Base-by-base conservation (phyloP, 345 rosid genomes). In the Lepidium didymum region DNA sequence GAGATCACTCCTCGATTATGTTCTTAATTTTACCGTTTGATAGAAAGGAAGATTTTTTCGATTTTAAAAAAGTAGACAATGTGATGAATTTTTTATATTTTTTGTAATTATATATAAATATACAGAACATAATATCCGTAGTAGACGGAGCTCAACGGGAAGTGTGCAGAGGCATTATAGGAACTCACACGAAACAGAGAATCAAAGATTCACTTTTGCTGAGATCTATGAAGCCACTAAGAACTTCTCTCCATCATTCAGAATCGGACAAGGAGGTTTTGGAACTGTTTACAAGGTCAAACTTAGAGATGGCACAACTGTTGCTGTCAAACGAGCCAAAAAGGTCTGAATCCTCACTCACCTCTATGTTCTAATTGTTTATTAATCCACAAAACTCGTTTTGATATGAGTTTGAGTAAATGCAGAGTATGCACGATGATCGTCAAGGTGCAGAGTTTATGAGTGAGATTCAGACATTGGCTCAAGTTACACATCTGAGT, bases 261-360 rank as follows among this genome's bases (percentile, higher is more conserved):
- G 87, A 81, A 80, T 93, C 60, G 98, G 98, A 43, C 96, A 90
- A 64, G 98, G 97, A 13, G 77, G 78, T 27, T 93, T 86, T 36
- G 97, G 98, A 4, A 88, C 97, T 7, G 98, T 93, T 35, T 93
- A 90, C 75, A 90, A 84, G 79, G 98, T 92, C 10, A 85, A 69
- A 50, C 88, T 93, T 11, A 67, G 75, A 34, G 96, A 90, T 81
- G 98, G 98, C 71, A 81, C 84, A 0, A 25, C 76, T 15, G 84
- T 93, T 8, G 98, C 98, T 0, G 68, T 90, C 67, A 93, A 93
- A 74, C 94, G 98, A 0, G 97, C 97, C 50, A 90, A 88, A 72
- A 93, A 82, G 96, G 98, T 90, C 31, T 56, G 5, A n/a, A 34
- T 55, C 46, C 43, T 46, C 31, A 5, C 46, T n/a, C 23, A 38